These are phyloP conservation scores for Ganoderma multipileum DNA, from an alignment of 1,284 basidiomycete genomes.

Conservation along the genomic window DNA sequence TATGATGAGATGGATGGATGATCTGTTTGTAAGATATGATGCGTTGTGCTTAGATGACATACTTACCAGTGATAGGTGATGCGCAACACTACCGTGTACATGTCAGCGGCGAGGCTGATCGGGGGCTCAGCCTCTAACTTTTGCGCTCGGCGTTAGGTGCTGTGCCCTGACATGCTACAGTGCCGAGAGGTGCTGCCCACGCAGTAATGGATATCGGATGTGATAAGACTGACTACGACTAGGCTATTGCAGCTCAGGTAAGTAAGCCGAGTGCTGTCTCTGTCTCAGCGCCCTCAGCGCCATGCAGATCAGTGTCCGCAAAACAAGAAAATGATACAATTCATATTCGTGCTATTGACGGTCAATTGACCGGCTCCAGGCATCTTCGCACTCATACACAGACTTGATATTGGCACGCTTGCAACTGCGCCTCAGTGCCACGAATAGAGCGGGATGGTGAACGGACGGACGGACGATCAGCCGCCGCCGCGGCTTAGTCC, in stretches of 20 bases:
- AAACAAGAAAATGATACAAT: background rate
- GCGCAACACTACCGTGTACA: background rate
- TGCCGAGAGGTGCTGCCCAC: too few relatives aligned
- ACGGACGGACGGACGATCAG: conserved; percentile 26
- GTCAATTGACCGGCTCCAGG: too few relatives aligned
- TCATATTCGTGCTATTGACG: background rate
- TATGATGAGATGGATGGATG: background rate
- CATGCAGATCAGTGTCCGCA: too few relatives aligned
- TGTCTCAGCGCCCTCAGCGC: too few relatives aligned
- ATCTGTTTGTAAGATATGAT: background rate
- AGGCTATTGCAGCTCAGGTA: too few relatives aligned
- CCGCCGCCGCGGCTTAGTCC: conserved; percentile 5
- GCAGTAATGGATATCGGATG: too few relatives aligned
- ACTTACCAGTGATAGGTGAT: background rate
- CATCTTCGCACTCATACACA: conserved; percentile 25
- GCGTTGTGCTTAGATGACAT: background rate
- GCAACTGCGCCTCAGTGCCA: conserved; percentile 21
- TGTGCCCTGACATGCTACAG: too few relatives aligned
- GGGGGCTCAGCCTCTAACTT: too few relatives aligned
- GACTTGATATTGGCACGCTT: conserved; percentile 19
- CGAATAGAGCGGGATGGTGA: conserved; percentile 22
- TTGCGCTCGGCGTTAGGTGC: too few relatives aligned
- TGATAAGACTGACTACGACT: too few relatives aligned
- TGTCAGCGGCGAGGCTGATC: too few relatives aligned
- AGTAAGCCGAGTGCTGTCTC: too few relatives aligned